phyloP scores from a whole-genome alignment of 192 early-diverging fungal genomes.

The Entrophospora sp. region DNA sequence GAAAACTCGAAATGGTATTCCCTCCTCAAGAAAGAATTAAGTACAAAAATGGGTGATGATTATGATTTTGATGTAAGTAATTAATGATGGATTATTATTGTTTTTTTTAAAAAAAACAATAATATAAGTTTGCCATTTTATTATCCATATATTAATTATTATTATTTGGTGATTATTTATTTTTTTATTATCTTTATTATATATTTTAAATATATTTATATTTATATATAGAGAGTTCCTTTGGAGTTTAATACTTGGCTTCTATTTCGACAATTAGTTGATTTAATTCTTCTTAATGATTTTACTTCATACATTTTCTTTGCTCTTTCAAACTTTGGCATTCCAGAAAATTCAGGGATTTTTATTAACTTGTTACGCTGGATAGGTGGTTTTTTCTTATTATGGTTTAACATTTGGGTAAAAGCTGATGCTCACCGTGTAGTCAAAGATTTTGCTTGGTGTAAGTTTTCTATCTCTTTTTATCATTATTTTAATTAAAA shows the following conservation, averaged over 20 bases:
- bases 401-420: slow-evolving; percentile 93
- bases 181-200: slow-evolving; percentile 1
- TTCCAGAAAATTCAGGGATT: slow-evolving; percentile 53
- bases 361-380: slow-evolving; percentile 66
- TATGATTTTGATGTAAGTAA: slow-evolving; percentile 68
- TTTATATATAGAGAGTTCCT: slow-evolving; percentile 48
- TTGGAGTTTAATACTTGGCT: slow-evolving; percentile 97
- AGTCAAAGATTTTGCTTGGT: slow-evolving; percentile 97
- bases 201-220: neutral
- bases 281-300: slow-evolving; percentile 90
- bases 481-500: neutral
- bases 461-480: slow-evolving; percentile 41
- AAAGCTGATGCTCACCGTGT: slow-evolving; percentile 91
- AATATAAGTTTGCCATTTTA: too few species aligned
- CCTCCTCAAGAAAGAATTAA: slow-evolving; percentile 60
- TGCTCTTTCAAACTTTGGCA: slow-evolving; percentile 70
- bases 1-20: slow-evolving; percentile 39
- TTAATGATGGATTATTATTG: slow-evolving; percentile 9
- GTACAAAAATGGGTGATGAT: slow-evolving; percentile 69
- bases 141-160: too few species aligned
- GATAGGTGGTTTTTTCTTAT: slow-evolving; percentile 66
- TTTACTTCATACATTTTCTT: slow-evolving; percentile 78
- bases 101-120: too few species aligned
- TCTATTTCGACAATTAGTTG: slow-evolving; percentile 87
- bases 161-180: neutral